Conservation (phyloP, 2,329 filamentous ascomycete genomes). For the Ophiosphaerella korrae region DNA sequence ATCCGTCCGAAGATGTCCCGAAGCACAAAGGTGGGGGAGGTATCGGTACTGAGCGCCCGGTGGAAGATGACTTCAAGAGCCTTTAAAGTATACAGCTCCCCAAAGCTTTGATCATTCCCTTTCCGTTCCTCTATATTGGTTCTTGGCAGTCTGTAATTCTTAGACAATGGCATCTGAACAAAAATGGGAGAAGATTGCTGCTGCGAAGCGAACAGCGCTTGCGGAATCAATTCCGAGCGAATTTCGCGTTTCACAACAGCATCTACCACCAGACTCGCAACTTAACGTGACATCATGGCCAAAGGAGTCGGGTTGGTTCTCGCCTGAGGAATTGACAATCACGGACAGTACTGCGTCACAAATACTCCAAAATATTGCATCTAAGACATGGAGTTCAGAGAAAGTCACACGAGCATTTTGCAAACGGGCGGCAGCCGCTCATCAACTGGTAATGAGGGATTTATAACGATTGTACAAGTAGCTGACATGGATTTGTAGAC, state of each 20-base stretch:
- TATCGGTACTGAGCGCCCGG: constrained; percentile 11
- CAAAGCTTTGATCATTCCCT: not conserved
- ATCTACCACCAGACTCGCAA: constrained; percentile 60
- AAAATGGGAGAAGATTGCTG: constrained; percentile 53
- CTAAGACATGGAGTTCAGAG: constrained; percentile 56
- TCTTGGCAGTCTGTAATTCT: not conserved
- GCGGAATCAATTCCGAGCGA: constrained; percentile 61
- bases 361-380: constrained; percentile 49
- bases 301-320: constrained; percentile 64
- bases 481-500: constrained; percentile 48
- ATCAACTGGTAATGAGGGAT: constrained; percentile 54
- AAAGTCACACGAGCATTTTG: constrained; percentile 60
- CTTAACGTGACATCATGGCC: constrained; percentile 64
- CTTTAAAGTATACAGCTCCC: not conserved
- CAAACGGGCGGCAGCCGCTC: constrained; percentile 60
- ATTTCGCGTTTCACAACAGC: constrained; percentile 60
- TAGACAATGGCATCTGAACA: constrained; percentile 19
- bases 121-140: constrained; percentile 1
- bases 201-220: constrained; percentile 51
- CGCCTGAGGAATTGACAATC: constrained; percentile 56
- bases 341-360: constrained; percentile 50
- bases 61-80: not conserved
- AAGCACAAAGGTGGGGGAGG: constrained; percentile 27
- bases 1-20: constrained; percentile 13
- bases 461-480: not conserved